Evolutionary conservation across 371 early-diverging fungal genomes (phyloP).

Genomic region (Catenaria anguillulae): DNA sequence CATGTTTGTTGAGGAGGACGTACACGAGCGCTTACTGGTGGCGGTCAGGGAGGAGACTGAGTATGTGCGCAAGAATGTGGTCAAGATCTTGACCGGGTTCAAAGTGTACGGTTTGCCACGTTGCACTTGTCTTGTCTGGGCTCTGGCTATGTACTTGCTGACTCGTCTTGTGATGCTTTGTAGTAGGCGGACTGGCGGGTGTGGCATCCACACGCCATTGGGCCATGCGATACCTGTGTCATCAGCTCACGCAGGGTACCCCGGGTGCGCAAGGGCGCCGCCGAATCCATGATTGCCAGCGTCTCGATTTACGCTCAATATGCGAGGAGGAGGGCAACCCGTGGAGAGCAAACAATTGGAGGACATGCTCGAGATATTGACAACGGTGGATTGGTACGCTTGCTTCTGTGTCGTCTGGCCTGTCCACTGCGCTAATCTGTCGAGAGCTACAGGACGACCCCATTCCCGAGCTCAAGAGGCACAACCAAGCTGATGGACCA

Average conservation of each 20-base stretch:
- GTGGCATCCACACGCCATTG: not conserved
- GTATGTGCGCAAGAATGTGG: conserved; percentile 21
- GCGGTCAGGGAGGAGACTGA: conserved; percentile 18
- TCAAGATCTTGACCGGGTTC: conserved; percentile 21
- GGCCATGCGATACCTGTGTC: not conserved
- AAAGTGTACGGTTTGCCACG: no score
- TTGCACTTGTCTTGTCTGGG: no score
- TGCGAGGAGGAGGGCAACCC: not conserved
- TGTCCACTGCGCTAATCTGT: no score
- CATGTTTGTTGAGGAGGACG: conserved; percentile 16
- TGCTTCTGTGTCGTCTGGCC: no score
- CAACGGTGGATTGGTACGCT: no score
- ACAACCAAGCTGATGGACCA: no score
- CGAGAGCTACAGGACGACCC: no score
- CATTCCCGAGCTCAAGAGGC: no score
- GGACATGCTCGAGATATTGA: no score
- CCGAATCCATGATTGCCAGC: not conserved
- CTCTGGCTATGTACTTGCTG: no score
- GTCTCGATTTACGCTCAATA: not conserved
- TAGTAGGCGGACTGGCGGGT: not conserved
- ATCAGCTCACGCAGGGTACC: not conserved
- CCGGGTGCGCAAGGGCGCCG: not conserved
- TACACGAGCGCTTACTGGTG: conserved; percentile 11
- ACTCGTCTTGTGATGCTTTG: no score
- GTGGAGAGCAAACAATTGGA: not conserved